Evolutionary conservation across 225 moss, liverwort and hornwort genomes (phyloP).

Genomic region (Sphagnum contortum): DNA sequence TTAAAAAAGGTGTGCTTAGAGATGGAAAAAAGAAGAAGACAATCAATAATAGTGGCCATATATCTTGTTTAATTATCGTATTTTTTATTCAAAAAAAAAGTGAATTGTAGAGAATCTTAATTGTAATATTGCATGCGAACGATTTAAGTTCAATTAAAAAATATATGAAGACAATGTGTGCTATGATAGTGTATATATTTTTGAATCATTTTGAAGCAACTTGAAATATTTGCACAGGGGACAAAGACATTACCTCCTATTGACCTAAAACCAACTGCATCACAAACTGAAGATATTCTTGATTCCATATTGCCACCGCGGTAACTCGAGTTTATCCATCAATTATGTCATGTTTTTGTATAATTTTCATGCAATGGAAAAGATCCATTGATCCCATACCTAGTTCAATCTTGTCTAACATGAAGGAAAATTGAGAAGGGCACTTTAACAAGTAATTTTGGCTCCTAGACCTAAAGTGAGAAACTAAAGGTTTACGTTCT

Average conservation of each 20-base stretch:
- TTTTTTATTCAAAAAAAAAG: not conserved
- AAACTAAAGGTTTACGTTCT: not conserved
- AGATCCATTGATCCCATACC: not conserved
- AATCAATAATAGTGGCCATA: too few species aligned
- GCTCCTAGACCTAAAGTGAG: too few species aligned
- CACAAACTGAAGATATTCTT: slow-evolving; percentile 87
- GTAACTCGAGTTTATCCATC: slow-evolving; percentile 12
- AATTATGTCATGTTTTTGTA: too few species aligned
- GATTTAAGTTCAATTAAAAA: not conserved
- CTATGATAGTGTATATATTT: too few species aligned
- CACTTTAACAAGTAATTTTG: too few species aligned
- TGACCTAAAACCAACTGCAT: slow-evolving; percentile 44
- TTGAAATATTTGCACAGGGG: slow-evolving; percentile 9
- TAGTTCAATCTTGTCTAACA: too few species aligned
- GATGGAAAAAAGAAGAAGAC: too few species aligned
- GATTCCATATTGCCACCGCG: slow-evolving; percentile 81
- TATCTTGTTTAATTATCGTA: too few species aligned
- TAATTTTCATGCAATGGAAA: not conserved
- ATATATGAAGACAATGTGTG: not conserved
- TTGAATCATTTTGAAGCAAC: too few species aligned
- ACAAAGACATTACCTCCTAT: slow-evolving; percentile 15
- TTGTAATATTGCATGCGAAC: not conserved
- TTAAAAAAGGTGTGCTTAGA: not conserved
- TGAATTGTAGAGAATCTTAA: not conserved
- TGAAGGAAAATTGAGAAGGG: too few species aligned